These are phyloP conservation scores for Salix suchowensis DNA, from an alignment of 345 rosid genomes.

Conservation along the genomic window DNA sequence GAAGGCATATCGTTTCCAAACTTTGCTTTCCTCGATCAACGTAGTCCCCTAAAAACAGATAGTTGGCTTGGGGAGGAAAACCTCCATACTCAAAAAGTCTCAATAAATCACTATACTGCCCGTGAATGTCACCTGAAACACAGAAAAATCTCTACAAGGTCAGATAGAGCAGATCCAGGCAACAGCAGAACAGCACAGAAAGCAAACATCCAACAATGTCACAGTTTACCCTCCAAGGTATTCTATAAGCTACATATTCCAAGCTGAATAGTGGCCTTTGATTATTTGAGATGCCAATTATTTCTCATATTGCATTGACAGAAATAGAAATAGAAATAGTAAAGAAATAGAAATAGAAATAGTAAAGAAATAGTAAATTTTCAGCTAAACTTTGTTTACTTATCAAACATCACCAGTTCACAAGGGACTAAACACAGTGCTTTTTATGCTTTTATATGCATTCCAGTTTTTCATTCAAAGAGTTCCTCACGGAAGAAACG, in stretches of 20 bases:
- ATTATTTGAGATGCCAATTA: neutral
- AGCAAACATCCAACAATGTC: too few relatives aligned
- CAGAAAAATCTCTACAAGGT: neutral
- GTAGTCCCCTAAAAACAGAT: slow-evolving; percentile 5
- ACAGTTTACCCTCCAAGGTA: neutral
- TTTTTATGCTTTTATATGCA: neutral
- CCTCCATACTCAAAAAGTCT: slow-evolving; percentile 11
- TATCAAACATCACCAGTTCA: neutral
- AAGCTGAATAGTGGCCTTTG: neutral
- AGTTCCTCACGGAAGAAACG: neutral
- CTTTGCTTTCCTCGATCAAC: slow-evolving; percentile 8
- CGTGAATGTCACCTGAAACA: slow-evolving; percentile 8
- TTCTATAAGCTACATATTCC: neutral
- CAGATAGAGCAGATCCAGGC: neutral
- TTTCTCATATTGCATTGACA: neutral
- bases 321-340: neutral
- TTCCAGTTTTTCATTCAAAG: neutral
- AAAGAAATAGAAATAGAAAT: neutral
- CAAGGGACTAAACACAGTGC: neutral
- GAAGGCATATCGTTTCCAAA: neutral
- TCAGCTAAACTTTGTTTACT: neutral
- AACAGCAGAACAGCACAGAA: neutral
- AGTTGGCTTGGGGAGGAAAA: slow-evolving; percentile 6
- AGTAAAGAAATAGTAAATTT: neutral
- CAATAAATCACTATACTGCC: slow-evolving; percentile 12